phyloP scores from a whole-genome alignment of 768 basidiomycete genomes.

The Neoboletus magnificus region DNA sequence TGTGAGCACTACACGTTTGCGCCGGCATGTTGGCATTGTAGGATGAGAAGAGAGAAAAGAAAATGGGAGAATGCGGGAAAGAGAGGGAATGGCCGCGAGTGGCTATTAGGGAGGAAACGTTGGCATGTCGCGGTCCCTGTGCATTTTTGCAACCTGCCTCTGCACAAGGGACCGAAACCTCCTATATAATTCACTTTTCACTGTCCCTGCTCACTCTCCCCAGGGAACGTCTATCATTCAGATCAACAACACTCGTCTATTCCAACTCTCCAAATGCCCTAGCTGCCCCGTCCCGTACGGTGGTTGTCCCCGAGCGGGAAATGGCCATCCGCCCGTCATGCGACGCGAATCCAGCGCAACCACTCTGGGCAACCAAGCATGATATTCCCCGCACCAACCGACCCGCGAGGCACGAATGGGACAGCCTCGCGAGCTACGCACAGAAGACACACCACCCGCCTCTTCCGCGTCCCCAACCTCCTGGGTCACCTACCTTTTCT shows the following conservation, averaged over 20 bases:
- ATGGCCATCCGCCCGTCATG: constrained; percentile 3
- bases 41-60: constrained; percentile 42
- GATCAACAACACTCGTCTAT: constrained; percentile 6
- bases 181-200: constrained; percentile 12
- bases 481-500: neutral
- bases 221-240: neutral
- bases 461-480: constrained; percentile 7
- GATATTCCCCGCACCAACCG: neutral
- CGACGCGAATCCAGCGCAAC: constrained; percentile 10
- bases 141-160: constrained; percentile 27
- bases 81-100: constrained; percentile 55
- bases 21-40: constrained; percentile 82
- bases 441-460: neutral
- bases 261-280: neutral
- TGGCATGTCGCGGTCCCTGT: constrained; percentile 37
- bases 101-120: constrained; percentile 56
- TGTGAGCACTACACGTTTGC: constrained; percentile 87
- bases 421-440: neutral
- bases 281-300: neutral
- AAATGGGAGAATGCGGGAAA: constrained; percentile 52
- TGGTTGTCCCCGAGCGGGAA: neutral
- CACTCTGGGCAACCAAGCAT: neutral
- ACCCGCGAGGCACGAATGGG: neutral
- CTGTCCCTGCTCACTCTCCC: neutral
- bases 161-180: constrained; percentile 24